Evolutionary conservation across 225 moss, liverwort and hornwort genomes (phyloP).

Genomic region (Lunularia cruciata): DNA sequence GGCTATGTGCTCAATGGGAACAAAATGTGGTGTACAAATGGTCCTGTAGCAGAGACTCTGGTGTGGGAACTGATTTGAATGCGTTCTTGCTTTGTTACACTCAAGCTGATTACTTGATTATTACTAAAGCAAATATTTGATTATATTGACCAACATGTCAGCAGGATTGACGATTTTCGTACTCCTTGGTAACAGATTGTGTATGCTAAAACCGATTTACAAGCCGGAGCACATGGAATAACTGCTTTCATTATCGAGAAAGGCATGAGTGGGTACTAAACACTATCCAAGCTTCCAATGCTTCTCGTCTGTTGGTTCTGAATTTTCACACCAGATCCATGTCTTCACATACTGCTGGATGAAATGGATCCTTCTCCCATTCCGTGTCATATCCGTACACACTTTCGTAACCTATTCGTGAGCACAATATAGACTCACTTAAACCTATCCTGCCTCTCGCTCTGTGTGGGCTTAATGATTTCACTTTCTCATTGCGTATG

Average conservation of each 20-base stretch:
- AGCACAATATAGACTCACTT: no score
- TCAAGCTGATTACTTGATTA: no score
- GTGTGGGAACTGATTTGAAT: constrained; percentile 35
- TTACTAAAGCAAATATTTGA: no score
- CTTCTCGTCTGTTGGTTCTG: background rate
- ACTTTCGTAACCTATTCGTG: no score
- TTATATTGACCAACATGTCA: no score
- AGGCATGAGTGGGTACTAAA: constrained; percentile 84
- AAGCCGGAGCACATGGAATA: constrained; percentile 87
- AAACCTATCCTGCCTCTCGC: no score
- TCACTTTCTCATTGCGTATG: no score
- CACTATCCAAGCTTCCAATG: constrained; percentile 2
- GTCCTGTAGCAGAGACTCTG: constrained; percentile 90
- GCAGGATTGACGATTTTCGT: background rate
- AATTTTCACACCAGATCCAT: background rate
- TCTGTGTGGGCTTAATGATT: no score
- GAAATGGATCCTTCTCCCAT: background rate
- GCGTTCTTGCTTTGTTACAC: background rate
- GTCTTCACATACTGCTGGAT: background rate
- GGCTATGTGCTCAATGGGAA: constrained; percentile 93
- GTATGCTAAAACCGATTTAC: constrained; percentile 81
- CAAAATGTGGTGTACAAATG: constrained; percentile 99
- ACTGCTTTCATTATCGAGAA: constrained; percentile 96
- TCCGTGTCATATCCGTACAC: background rate
- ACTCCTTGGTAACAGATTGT: constrained; percentile 60